These are phyloP conservation scores for Schizophyllum commune DNA, from an alignment of 1,284 basidiomycete species.

Conservation along the genomic window DNA sequence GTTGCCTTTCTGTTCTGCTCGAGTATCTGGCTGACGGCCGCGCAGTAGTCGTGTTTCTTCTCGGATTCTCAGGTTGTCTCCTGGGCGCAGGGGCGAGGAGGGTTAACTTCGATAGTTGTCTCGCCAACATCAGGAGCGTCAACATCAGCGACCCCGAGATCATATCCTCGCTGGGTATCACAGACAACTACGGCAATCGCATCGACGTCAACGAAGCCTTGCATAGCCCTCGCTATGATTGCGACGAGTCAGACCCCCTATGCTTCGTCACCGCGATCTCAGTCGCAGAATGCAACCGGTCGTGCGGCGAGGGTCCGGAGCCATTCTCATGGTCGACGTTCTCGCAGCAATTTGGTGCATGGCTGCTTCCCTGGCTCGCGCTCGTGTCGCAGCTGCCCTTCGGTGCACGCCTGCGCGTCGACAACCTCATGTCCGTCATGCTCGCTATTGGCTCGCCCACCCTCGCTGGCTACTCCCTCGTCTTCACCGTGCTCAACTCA, in stretches of 20 bases:
- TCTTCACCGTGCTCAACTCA: conserved; percentile 28
- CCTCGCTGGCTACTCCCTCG: conserved; percentile 30
- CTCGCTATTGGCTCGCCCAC: conserved; percentile 30
- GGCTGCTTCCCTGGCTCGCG: conserved; percentile 38
- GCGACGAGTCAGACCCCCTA: background rate
- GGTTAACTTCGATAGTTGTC: conserved; percentile 15
- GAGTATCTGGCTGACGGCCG: background rate
- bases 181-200: conserved; percentile 18
- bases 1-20: background rate
- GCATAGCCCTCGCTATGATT: conserved; percentile 6
- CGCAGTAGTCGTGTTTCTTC: background rate
- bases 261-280: conserved; percentile 17
- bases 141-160: conserved; percentile 1
- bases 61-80: background rate
- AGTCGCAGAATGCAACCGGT: conserved; percentile 20
- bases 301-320: conserved; percentile 23
- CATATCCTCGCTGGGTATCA: conserved; percentile 11
- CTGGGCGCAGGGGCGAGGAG: too few species aligned
- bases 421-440: conserved; percentile 25
- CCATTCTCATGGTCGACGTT: conserved; percentile 30
- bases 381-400: conserved; percentile 37
- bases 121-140: conserved; percentile 13
- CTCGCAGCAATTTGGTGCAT: conserved; percentile 31
- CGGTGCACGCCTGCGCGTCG: conserved; percentile 22
- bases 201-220: conserved; percentile 7